Percentiles rank a stretch among this genome's conserved stretches.
Conservation (phyloP, 2,329 filamentous ascomycete species). For the Alternaria sp. region DNA sequence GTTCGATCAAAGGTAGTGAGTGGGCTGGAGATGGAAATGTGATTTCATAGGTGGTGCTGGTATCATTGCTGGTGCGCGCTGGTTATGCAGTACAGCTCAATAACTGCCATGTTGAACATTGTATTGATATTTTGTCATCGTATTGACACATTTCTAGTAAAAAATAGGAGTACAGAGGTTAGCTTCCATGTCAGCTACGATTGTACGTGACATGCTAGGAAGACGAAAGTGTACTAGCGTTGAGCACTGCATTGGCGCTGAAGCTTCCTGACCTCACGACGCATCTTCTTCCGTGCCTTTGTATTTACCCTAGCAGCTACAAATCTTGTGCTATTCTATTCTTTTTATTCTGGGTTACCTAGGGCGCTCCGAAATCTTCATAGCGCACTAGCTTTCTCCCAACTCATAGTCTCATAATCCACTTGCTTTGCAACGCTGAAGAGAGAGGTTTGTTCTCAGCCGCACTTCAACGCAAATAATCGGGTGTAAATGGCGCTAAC, state of each 20-base stretch:
- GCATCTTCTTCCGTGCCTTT: neutral
- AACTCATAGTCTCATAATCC: neutral
- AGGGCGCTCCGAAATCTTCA: neutral
- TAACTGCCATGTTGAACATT: neutral
- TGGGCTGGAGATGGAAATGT: neutral
- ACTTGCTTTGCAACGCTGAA: neutral
- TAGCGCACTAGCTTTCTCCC: neutral
- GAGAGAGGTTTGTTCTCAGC: neutral
- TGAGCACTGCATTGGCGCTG: neutral
- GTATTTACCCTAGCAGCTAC: too few relatives aligned
- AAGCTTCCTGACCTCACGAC: neutral
- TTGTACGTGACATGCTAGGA: neutral
- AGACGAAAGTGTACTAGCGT: neutral
- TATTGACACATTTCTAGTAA: neutral
- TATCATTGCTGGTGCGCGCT: conserved; percentile 1
- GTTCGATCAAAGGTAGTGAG: neutral
- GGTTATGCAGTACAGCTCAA: neutral
- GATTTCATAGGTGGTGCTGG: neutral
- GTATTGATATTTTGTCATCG: too few relatives aligned
- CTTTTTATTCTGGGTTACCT: neutral
- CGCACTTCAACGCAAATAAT: neutral
- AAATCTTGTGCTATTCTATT: neutral
- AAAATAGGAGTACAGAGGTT: neutral
- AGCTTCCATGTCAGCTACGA: neutral
- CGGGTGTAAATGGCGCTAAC: neutral